phyloP scores from a whole-genome alignment of 352 stramenopile genomes.

The Pythium guiyangense region DNA sequence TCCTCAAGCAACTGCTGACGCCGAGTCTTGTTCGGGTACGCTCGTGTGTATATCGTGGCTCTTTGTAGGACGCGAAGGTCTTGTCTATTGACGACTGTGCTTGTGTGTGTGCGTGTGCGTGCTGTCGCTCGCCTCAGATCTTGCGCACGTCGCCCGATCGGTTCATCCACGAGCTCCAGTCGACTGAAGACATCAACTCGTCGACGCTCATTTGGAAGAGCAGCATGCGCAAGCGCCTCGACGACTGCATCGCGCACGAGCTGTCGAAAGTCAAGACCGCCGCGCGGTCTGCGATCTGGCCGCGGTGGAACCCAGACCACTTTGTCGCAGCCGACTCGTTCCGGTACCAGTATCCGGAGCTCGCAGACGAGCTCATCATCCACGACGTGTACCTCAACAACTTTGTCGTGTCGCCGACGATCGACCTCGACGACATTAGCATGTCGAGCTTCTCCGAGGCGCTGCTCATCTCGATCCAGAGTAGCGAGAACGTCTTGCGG shows the following conservation, averaged over 20 bases:
- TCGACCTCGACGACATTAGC: constrained; percentile 67
- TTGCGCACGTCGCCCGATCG: constrained; percentile 47
- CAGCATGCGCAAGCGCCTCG: constrained; percentile 58
- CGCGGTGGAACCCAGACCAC: constrained; percentile 76
- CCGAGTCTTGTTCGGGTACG: constrained; percentile 71
- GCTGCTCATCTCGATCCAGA: constrained; percentile 79
- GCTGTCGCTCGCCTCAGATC: constrained; percentile 26
- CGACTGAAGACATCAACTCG: constrained; percentile 51
- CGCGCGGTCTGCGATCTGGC: constrained; percentile 46
- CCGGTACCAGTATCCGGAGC: constrained; percentile 77
- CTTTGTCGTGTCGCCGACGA: constrained; percentile 50
- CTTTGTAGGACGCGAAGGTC: too few species aligned
- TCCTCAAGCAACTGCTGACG: constrained; percentile 75
- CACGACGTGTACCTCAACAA: constrained; percentile 83
- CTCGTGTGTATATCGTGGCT: constrained; percentile 4
- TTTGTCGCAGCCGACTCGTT: constrained; percentile 86
- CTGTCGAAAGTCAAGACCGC: constrained; percentile 65
- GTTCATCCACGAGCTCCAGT: constrained; percentile 62
- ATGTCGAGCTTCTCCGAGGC: constrained; percentile 75
- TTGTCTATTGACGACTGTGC: not conserved
- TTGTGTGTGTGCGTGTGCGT: constrained; percentile 8
- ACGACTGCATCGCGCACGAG: constrained; percentile 47
- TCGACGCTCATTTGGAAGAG: constrained; percentile 73
- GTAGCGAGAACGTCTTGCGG: constrained; percentile 73
- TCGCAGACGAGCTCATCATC: constrained; percentile 70